Evolutionary conservation across 139 green algal species (phyloP).

Genomic region (Auxenochlorella protothecoides): DNA sequence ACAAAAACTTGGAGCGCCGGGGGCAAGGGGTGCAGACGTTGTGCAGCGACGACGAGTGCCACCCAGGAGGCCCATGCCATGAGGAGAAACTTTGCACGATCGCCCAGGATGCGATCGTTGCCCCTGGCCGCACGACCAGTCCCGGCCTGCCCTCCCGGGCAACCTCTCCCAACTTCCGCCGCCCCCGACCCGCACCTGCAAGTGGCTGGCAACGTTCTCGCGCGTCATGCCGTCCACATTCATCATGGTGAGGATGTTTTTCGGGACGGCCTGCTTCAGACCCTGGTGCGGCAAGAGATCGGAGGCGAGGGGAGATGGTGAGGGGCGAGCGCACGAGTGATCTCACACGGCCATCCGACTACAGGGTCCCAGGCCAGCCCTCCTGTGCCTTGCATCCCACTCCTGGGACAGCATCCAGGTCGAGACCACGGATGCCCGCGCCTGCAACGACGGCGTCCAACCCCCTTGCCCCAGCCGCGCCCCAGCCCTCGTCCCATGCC

Average conservation of each 20-base stretch:
- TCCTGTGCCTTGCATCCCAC: too few relatives aligned
- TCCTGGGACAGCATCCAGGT: too few relatives aligned
- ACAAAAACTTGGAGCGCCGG: too few relatives aligned
- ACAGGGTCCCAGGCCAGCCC: background rate
- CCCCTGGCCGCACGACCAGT: too few relatives aligned
- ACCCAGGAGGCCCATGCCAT: background rate
- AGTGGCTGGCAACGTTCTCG: slow-evolving; percentile 82
- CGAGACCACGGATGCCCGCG: too few relatives aligned
- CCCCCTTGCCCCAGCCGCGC: too few relatives aligned
- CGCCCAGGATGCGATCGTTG: too few relatives aligned
- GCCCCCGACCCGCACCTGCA: slow-evolving; percentile 28
- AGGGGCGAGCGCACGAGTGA: too few relatives aligned
- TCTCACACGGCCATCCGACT: background rate
- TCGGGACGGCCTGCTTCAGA: slow-evolving; percentile 44
- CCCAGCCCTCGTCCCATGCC: background rate
- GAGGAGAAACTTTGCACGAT: background rate
- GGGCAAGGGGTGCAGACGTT: background rate
- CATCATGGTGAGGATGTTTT: slow-evolving; percentile 69
- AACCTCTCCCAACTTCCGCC: too few relatives aligned
- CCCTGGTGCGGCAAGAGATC: slow-evolving; percentile 2
- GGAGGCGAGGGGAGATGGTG: background rate
- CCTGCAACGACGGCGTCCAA: too few relatives aligned
- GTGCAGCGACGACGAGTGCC: background rate
- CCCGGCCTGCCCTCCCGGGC: too few relatives aligned
- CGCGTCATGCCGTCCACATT: slow-evolving; percentile 87